Base-by-base conservation (phyloP, 2,329 filamentous ascomycete species). In the Coleophoma crateriformis region DNA sequence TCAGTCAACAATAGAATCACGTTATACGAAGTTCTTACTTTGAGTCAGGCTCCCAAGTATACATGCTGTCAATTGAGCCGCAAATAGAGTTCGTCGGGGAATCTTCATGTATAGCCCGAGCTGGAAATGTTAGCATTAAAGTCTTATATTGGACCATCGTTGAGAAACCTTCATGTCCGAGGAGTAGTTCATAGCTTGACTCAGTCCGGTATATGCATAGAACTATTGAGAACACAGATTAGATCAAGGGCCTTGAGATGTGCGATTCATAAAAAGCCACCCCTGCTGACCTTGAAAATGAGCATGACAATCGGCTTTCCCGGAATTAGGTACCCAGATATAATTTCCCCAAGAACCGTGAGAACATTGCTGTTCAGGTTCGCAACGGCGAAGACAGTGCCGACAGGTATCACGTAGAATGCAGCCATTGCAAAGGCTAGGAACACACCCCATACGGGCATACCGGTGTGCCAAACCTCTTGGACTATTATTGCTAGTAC, bases 291-390 rank as follows among this genome's bases (percentile, higher is more conserved):
- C 67, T 88, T 87, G 71, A 88, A 88, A 71, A 87, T 76, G 82
- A 88, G 88, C 78, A 87, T 85, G 41, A 83, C 83, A 55, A 88
- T 73, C 2, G 85, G 85, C 4, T 76, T 76, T 15, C 85, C 85
- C 15, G 52, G 52, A 65, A 67, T 49, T 61, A 65, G 71, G 60
- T 74, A 75, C n/a, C 74, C 73, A 34, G 68, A 64, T 11, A 75
- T 68, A 56, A 75, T 69, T 53, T 74, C 71, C 5, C 71, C 71
- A 34, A 75, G 63, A 47, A 75, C 70, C 52, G 73, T 74, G 11
- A 75, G 64, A 14, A 70, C 71, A 3, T 76, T 77, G 43, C 70
- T 71, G 55, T 72, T 69, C 51, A 70, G 66, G 58, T 74, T 74
- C 34, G 73, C 72, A 38, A 75, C 71, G n/a, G 71, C 74, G 53